A percentile compares a stretch with the other conserved stretches of the same genome.
Conservation (phyloP, 331 rosid species). For the Malus hybrid region DNA sequence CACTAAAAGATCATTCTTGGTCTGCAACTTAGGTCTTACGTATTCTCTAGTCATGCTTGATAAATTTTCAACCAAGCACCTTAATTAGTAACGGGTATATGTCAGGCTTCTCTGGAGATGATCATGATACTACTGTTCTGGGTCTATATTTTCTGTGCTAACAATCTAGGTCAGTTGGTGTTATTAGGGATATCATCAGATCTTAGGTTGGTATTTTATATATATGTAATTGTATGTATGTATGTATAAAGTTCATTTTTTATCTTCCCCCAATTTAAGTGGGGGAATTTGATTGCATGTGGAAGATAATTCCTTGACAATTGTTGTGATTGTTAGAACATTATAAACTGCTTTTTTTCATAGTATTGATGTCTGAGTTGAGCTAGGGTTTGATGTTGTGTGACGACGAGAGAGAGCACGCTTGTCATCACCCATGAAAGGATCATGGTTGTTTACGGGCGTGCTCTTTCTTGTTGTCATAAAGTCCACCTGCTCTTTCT, state of each 20-base stretch:
- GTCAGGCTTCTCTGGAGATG: neutral
- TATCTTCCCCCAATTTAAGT: neutral
- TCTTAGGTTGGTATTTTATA: neutral
- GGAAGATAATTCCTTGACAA: neutral
- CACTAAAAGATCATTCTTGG: neutral
- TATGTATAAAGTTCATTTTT: neutral
- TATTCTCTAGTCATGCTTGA: neutral
- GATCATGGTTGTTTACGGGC: constrained; percentile 13
- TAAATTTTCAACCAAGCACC: neutral
- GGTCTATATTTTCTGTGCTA: neutral
- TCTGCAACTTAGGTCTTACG: neutral
- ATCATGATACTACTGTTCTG: neutral
- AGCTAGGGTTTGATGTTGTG: neutral
- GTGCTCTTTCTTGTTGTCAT: constrained; percentile 20
- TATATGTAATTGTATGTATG: neutral
- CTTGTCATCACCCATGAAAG: constrained; percentile 14
- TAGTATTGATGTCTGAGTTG: neutral
- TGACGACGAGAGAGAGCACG: constrained; percentile 15
- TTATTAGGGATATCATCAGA: neutral
- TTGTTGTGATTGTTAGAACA: neutral
- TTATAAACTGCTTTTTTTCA: neutral
- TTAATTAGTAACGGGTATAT: neutral
- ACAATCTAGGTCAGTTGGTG: neutral
- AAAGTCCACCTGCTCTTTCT: neutral
- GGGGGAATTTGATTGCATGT: neutral